phyloP scores from a whole-genome alignment of 2,329 filamentous ascomycete genomes.

The Nemania sp. region DNA sequence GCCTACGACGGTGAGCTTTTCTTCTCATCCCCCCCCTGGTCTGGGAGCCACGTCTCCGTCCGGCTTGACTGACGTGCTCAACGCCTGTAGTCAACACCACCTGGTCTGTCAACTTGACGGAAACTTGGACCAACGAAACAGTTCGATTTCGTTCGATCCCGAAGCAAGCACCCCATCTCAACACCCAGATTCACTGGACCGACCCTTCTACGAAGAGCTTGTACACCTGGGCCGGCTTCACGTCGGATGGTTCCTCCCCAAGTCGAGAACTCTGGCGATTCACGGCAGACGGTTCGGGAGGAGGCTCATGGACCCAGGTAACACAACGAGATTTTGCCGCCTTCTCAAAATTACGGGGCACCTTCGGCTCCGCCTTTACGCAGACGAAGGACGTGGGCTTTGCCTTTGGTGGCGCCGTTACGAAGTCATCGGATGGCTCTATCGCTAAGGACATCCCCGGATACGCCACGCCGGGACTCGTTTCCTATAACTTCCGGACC shows the following conservation, averaged over 20 bases:
- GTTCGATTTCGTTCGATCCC: conserved; percentile 38
- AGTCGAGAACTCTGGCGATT: conserved; percentile 42
- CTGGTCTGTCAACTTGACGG: conserved; percentile 41
- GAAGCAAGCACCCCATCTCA: conserved; percentile 39
- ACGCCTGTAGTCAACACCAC: conserved; percentile 41
- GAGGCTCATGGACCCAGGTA: conserved; percentile 40
- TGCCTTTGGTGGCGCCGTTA: conserved; percentile 40
- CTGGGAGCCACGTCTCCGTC: no score
- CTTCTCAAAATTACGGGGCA: conserved; percentile 45
- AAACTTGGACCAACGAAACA: conserved; percentile 44
- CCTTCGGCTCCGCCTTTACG: conserved; percentile 37
- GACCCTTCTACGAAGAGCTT: conserved; percentile 38
- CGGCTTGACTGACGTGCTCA: conserved; percentile 9
- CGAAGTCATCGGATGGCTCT: conserved; percentile 32
- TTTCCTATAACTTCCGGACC: conserved; percentile 41
- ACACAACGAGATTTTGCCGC: conserved; percentile 36
- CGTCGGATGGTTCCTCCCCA: conserved; percentile 30
- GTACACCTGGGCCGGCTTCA: conserved; percentile 44
- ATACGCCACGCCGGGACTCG: conserved; percentile 39
- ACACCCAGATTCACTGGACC: conserved; percentile 42
- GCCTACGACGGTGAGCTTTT: conserved; percentile 33
- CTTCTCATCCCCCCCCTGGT: no score
- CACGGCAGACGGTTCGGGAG: conserved; percentile 39
- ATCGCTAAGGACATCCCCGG: conserved; percentile 32
- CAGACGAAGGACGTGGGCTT: conserved; percentile 38